Evolutionary conservation across 2,329 filamentous ascomycete genomes (phyloP).

Genomic region (Plectosphaerella sp.): DNA sequence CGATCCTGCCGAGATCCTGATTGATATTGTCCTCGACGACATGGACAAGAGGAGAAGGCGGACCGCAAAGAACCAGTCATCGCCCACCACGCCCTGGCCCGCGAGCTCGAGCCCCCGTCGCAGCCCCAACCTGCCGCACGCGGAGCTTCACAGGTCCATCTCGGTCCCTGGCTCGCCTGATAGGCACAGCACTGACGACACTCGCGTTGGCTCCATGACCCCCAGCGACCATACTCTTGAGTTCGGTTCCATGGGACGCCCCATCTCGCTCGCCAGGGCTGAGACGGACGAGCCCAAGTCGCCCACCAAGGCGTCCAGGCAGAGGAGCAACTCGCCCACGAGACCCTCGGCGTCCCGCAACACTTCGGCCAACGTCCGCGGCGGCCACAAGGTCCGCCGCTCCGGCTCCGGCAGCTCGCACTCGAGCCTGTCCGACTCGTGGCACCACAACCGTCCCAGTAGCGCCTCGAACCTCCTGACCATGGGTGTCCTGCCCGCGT

Average conservation of each 20-base stretch:
- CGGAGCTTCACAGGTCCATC: conserved; percentile 62
- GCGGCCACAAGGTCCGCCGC: conserved; percentile 71
- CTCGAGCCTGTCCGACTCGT: conserved; percentile 66
- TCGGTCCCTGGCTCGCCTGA: conserved; percentile 64
- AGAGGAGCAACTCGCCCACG: conserved; percentile 75
- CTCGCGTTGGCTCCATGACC: conserved; percentile 56
- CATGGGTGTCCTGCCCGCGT: conserved; percentile 68
- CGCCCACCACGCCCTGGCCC: conserved; percentile 69
- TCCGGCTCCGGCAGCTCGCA: conserved; percentile 92
- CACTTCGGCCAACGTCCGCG: conserved; percentile 60
- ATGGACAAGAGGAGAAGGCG: conserved; percentile 88
- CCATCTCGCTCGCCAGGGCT: conserved; percentile 39
- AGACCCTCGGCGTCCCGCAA: conserved; percentile 74
- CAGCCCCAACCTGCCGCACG: conserved; percentile 59
- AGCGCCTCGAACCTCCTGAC: conserved; percentile 76
- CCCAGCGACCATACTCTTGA: conserved; percentile 46
- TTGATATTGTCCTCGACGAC: conserved; percentile 92
- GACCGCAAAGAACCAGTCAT: conserved; percentile 80
- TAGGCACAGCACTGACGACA: conserved; percentile 39
- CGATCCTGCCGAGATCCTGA: conserved; percentile 83
- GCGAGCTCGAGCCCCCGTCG: conserved; percentile 51
- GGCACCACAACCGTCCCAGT: conserved; percentile 54
- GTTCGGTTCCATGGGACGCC: conserved; percentile 30
- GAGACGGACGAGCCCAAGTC: conserved; percentile 44
- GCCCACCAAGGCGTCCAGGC: conserved; percentile 43